These are phyloP conservation scores for Didymosphaeria variabile DNA, from an alignment of 2,329 filamentous ascomycete species.

Conservation along the genomic window DNA sequence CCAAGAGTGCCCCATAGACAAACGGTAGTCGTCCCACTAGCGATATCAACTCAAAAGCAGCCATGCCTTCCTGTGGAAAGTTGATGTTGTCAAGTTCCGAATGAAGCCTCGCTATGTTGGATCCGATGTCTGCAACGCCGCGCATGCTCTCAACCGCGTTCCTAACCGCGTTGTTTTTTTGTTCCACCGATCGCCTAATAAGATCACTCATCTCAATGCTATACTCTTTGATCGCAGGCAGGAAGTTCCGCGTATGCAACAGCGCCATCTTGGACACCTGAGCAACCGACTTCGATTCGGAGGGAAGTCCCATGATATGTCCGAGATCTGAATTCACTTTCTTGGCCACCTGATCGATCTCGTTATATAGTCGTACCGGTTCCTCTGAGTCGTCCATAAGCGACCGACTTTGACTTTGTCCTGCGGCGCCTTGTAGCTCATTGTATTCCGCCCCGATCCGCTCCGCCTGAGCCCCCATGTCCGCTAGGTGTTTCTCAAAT, in stretches of 20 bases:
- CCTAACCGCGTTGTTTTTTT: slow-evolving; percentile 72
- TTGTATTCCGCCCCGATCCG: slow-evolving; percentile 54
- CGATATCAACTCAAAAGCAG: slow-evolving; percentile 82
- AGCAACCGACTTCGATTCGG: slow-evolving; percentile 70
- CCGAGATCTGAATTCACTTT: slow-evolving; percentile 90
- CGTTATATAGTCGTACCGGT: slow-evolving; percentile 74
- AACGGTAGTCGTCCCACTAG: slow-evolving; percentile 84
- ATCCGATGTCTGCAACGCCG: slow-evolving; percentile 81
- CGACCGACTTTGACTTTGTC: slow-evolving; percentile 60
- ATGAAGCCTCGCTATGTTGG: slow-evolving; percentile 75
- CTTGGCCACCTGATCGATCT: slow-evolving; percentile 84
- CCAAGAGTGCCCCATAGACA: slow-evolving; percentile 87
- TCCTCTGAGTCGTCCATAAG: slow-evolving; percentile 69
- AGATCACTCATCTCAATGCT: slow-evolving; percentile 65
- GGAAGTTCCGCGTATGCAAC: slow-evolving; percentile 68
- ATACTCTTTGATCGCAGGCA: slow-evolving; percentile 68
- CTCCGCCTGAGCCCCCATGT: slow-evolving; percentile 54
- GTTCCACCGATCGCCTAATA: slow-evolving; percentile 62
- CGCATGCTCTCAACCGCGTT: slow-evolving; percentile 80
- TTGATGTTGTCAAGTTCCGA: slow-evolving; percentile 75
- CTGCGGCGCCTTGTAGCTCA: slow-evolving; percentile 55
- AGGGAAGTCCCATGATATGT: slow-evolving; percentile 73
- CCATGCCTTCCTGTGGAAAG: slow-evolving; percentile 76
- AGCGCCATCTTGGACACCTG: slow-evolving; percentile 71
- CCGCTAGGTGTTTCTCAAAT: slow-evolving; percentile 65